Evolutionary conservation across 1,139 yeast genomes (phyloP), one percentile per base, ranked within the genome.

Genomic region (Meyerozyma elateridarum): DNA sequence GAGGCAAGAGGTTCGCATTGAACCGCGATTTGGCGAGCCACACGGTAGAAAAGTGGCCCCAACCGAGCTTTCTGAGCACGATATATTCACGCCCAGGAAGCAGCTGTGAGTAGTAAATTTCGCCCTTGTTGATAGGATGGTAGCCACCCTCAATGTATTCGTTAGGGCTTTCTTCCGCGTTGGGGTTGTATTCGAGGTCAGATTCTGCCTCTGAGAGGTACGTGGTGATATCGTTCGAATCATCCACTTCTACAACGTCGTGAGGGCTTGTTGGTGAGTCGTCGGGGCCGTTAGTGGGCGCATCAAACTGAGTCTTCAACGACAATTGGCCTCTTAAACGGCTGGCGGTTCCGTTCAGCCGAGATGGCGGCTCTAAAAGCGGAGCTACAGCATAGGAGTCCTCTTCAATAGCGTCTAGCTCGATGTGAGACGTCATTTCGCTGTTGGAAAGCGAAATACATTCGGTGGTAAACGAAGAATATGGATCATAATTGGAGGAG

Each of bases 11-110:
- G 30, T 14, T 15, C 12, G 22, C 36, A 25, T 40, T 40, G 33
- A 32, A 34, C 14, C 42, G 35, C 4, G 44, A 40, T 38, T 66
- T 73, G 6, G 93, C 91, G 17, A 85, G 64, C 95, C 95, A 85
- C 20, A 85, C 95, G 2, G 95, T 85, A 20, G 88, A 78, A 49
- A 85, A 85, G 54, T 85, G 94, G 28, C 95, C 95, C 94, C 95
- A 85, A 6, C 95, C 95, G 4, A 87, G 64, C 53, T 87, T 87
- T 38, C 95, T 70, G 13, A 82, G 78, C 29, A 87, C 59, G 4
- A 75, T 68, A 54, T 87, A 87, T 22, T 48, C 51, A 9, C 47
- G 29, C 19, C 36, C 32, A 19, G 35, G 31, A 14, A 30, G 34
- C 39, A 66, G 65, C 7, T 68, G 64, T 22, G 70, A 61, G 41